phyloP scores from a whole-genome alignment of 2,329 filamentous ascomycete species.

The Botryotinia convoluta region DNA sequence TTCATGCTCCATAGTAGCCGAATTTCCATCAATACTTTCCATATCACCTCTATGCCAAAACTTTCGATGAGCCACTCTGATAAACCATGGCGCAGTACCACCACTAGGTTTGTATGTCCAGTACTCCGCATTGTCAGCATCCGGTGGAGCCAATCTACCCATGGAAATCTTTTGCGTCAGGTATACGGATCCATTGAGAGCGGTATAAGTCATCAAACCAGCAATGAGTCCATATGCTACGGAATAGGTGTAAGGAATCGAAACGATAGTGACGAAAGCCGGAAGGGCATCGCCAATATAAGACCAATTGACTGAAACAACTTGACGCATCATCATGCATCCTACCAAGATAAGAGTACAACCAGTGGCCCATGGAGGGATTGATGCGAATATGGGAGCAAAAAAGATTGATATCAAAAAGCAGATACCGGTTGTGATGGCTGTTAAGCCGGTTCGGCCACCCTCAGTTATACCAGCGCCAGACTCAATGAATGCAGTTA shows the following conservation, averaged over 20 bases:
- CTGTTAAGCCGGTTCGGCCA: conserved; percentile 69
- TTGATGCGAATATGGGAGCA: conserved; percentile 72
- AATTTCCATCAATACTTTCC: conserved; percentile 19
- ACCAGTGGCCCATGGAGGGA: conserved; percentile 76
- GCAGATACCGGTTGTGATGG: conserved; percentile 65
- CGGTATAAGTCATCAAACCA: conserved; percentile 54
- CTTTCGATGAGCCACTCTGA: conserved; percentile 33
- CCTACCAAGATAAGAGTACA: conserved; percentile 71
- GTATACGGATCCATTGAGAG: conserved; percentile 53
- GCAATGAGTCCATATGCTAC: conserved; percentile 75
- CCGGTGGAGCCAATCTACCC: conserved; percentile 49
- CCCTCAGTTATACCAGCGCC: conserved; percentile 75
- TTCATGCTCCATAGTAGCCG: conserved; percentile 17
- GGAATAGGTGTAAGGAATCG: conserved; percentile 77
- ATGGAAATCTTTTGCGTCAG: conserved; percentile 47
- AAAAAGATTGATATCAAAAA: conserved; percentile 74
- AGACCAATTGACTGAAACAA: conserved; percentile 72
- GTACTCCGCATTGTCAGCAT: conserved; percentile 54
- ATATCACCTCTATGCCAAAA: conserved; percentile 27
- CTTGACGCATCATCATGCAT: conserved; percentile 74
- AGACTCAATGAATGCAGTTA: conserved; percentile 73
- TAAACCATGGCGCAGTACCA: conserved; percentile 57
- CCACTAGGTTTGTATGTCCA: conserved; percentile 51
- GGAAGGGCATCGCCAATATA: conserved; percentile 75
- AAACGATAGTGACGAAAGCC: conserved; percentile 70